Evolutionary conservation across 495 filamentous ascomycete genomes (phyloP).

Genomic region (Parmelia sp.): DNA sequence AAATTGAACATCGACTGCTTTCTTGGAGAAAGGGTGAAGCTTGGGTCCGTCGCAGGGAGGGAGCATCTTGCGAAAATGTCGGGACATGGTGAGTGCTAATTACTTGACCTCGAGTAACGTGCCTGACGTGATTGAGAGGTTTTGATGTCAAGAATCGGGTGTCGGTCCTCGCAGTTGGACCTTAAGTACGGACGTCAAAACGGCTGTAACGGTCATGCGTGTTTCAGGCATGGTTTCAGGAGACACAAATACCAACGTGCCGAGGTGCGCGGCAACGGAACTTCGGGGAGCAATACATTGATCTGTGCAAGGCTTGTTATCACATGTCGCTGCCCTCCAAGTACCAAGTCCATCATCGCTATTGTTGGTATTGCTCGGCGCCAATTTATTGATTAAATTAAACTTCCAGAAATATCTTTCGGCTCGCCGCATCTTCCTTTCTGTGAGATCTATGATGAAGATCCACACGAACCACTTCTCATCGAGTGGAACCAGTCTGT

Average conservation of each 20-base stretch:
- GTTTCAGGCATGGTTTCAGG: no score
- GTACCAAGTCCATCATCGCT: background rate
- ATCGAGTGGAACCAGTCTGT: slow-evolving; percentile 16
- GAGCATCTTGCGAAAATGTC: background rate
- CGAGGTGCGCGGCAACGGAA: background rate
- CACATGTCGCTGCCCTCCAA: background rate
- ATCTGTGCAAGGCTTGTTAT: background rate
- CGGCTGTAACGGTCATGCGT: background rate
- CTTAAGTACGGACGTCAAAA: background rate
- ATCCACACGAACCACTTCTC: slow-evolving; percentile 18
- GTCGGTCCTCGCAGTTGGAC: background rate
- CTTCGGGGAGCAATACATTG: background rate
- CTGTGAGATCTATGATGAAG: slow-evolving; percentile 16
- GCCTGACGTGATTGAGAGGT: background rate
- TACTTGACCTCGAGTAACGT: background rate
- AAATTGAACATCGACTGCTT: slow-evolving; percentile 4
- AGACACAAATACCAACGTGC: background rate
- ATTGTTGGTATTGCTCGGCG: background rate
- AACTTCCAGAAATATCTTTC: background rate
- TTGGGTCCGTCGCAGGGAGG: slow-evolving; percentile 14
- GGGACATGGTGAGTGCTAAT: background rate
- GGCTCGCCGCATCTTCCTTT: slow-evolving; percentile 1
- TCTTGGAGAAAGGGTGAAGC: slow-evolving; percentile 11
- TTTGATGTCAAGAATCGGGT: slow-evolving; percentile 1
- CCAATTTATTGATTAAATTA: background rate